Evolutionary conservation across 768 basidiomycete species (phyloP).

Genomic region (Russula earlei): DNA sequence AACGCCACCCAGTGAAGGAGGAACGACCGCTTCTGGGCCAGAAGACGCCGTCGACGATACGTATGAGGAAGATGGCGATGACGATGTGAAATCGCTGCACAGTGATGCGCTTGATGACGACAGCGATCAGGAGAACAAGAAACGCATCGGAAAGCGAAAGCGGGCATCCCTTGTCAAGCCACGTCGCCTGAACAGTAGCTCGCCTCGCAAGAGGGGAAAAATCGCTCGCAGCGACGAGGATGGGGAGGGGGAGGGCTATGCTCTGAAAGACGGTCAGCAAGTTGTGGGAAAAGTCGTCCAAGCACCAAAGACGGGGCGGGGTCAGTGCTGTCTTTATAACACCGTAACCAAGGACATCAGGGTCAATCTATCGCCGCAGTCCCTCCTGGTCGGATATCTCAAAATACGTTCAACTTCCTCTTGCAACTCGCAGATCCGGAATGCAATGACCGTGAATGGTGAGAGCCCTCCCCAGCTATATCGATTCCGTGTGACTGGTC

Average conservation of each 20-base stretch:
- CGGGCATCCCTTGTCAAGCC: conserved; percentile 15
- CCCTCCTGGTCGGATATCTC: conserved; percentile 76
- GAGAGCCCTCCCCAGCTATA: conserved; percentile 12
- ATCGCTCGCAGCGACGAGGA: conserved; percentile 31
- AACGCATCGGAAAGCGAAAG: conserved; percentile 25
- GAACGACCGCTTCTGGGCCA: neutral
- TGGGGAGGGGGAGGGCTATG: conserved; percentile 31
- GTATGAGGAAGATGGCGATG: conserved; percentile 22
- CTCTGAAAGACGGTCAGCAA: conserved; percentile 55
- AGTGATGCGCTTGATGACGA: conserved; percentile 32
- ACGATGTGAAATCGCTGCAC: conserved; percentile 25
- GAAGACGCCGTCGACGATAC: conserved; percentile 5
- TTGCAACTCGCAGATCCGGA: conserved; percentile 57
- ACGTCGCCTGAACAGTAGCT: conserved; percentile 12
- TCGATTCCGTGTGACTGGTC: neutral
- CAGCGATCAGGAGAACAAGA: conserved; percentile 13
- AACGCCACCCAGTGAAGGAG: neutral
- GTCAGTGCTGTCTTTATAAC: conserved; percentile 31
- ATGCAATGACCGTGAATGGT: conserved; percentile 84
- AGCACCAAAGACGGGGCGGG: conserved; percentile 76
- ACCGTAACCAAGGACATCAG: neutral
- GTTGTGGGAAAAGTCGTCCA: conserved; percentile 69
- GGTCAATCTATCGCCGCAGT: conserved; percentile 33
- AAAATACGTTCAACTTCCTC: conserved; percentile 78
- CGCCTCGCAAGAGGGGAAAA: conserved; percentile 21